These are phyloP conservation scores for Adiantum capillusveneris DNA, from an alignment of 75 land plant genomes.

Conservation along the genomic window DNA sequence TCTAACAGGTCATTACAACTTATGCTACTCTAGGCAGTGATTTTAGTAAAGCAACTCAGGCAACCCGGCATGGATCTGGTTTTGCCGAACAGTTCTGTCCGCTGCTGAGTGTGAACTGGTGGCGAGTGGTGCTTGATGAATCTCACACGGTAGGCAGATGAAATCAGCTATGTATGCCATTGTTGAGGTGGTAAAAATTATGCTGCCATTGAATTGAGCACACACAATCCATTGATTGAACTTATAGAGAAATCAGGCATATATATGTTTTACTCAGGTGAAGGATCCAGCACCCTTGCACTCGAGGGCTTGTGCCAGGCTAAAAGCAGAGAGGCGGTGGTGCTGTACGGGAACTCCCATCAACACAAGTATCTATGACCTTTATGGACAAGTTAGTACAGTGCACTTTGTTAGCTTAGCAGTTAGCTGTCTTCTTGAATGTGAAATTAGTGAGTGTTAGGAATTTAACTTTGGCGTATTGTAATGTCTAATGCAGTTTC, in stretches of 20 bases:
- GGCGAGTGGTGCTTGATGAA: slow-evolving; percentile 43
- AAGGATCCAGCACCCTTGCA: slow-evolving; percentile 46
- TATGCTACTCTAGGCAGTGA: slow-evolving; percentile 45
- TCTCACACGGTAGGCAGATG: slow-evolving; percentile 45
- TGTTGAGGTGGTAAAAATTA: no score
- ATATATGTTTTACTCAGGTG: slow-evolving; percentile 23
- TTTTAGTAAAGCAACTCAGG: slow-evolving; percentile 45
- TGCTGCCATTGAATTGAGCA: no score
- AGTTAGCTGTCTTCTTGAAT: no score
- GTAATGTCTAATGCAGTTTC: slow-evolving; percentile 16
- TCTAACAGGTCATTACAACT: slow-evolving; percentile 44
- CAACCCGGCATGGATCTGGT: slow-evolving; percentile 39
- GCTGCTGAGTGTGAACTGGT: slow-evolving; percentile 43
- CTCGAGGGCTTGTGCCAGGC: slow-evolving; percentile 41
- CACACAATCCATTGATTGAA: no score
- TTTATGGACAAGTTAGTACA: slow-evolving; percentile 33
- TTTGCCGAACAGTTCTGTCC: slow-evolving; percentile 45
- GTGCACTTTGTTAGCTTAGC: background rate
- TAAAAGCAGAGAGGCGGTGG: slow-evolving; percentile 41
- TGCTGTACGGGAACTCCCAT: slow-evolving; percentile 45
- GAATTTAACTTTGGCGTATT: no score
- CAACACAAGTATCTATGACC: slow-evolving; percentile 39
- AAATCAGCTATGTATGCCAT: no score
- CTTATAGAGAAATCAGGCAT: no score
- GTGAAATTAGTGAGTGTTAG: no score